Percentiles rank a stretch among this genome's conserved stretches.
Evolutionary conservation across 805 yeast species (phyloP).

Genomic region (Candida quercuum): DNA sequence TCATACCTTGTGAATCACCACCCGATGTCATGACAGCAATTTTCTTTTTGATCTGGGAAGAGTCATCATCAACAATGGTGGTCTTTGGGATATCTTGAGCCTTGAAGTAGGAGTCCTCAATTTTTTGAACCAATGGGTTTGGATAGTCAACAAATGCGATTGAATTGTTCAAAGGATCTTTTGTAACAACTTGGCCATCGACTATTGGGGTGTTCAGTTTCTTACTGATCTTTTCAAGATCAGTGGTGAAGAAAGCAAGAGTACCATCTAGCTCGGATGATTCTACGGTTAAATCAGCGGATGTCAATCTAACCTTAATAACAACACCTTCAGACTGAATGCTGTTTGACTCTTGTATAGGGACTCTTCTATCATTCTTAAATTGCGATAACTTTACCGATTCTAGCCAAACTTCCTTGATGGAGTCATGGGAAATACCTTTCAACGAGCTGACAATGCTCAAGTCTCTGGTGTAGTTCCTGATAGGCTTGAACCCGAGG

Average conservation of each 20-base stretch:
- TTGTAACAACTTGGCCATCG: constrained; percentile 22
- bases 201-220: constrained; percentile 13
- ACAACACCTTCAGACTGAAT: constrained; percentile 40
- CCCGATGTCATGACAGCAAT: constrained; percentile 80
- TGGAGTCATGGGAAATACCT: constrained; percentile 62
- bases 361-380: constrained; percentile 55
- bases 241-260: constrained; percentile 36
- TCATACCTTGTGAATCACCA: constrained; percentile 82
- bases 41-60: not conserved
- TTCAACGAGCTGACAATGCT: constrained; percentile 30
- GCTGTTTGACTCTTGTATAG: constrained; percentile 37
- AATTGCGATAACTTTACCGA: constrained; percentile 56
- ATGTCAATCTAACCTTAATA: constrained; percentile 38
- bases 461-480: constrained; percentile 51
- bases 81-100: not conserved
- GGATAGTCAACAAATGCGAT: constrained; percentile 31
- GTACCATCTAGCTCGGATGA: constrained; percentile 31
- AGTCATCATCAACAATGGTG: not conserved
- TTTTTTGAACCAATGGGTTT: constrained; percentile 13
- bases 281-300: constrained; percentile 13
- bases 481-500: constrained; percentile 57
- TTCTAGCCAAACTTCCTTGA: constrained; percentile 70
- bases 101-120: constrained; percentile 14
- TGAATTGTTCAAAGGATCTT: constrained; percentile 63
- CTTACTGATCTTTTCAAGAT: constrained; percentile 25